phyloP scores from a whole-genome alignment of 202 grass and related monocot species.

The Dendrocalamus latiflorus region DNA sequence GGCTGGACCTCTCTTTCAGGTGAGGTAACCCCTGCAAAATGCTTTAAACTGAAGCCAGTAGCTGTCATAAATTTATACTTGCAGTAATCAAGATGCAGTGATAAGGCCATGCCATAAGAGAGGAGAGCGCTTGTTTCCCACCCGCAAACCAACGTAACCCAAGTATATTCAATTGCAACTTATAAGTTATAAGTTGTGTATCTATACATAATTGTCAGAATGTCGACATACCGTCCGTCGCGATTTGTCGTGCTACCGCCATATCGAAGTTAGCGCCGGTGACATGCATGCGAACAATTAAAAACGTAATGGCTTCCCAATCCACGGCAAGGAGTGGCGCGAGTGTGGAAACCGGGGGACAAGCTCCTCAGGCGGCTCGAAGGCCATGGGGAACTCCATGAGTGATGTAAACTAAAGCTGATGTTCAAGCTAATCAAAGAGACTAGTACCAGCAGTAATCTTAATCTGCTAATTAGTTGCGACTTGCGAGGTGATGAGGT shows the following conservation, averaged over 20 bases:
- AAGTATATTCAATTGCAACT: too few relatives aligned
- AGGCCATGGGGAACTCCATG: conserved; percentile 1
- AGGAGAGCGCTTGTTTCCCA: too few relatives aligned
- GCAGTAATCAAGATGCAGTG: too few relatives aligned
- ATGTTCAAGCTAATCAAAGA: not conserved
- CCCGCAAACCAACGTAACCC: too few relatives aligned
- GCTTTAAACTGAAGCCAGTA: too few relatives aligned
- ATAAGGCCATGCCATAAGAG: too few relatives aligned
- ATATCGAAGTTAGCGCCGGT: not conserved
- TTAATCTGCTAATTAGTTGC: not conserved
- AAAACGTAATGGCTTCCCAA: not conserved
- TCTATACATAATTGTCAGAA: too few relatives aligned
- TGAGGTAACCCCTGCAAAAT: too few relatives aligned
- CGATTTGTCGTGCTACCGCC: not conserved
- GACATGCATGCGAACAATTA: not conserved
- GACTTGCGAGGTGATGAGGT: not conserved
- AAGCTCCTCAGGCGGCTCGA: not conserved
- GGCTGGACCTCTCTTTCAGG: too few relatives aligned
- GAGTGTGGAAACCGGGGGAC: not conserved
- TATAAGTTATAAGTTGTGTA: too few relatives aligned
- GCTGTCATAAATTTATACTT: too few relatives aligned
- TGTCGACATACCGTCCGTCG: too few relatives aligned
- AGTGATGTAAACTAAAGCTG: not conserved
- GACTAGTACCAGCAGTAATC: not conserved
- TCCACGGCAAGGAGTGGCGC: not conserved